Conservation (phyloP, 2,329 filamentous ascomycete genomes). For the Lecanicillium sp. region DNA sequence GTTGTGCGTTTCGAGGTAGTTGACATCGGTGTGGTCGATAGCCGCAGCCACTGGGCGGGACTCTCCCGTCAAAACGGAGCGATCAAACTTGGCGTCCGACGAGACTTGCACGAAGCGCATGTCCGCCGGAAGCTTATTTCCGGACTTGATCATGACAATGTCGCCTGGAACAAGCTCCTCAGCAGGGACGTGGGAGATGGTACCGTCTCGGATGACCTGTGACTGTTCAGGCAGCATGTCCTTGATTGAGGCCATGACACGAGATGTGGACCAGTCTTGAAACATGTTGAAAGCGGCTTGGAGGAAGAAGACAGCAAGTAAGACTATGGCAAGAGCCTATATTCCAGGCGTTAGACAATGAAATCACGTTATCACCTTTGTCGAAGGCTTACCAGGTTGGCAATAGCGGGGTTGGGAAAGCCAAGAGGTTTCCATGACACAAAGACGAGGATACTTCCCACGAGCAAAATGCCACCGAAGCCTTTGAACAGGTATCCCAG, state of each 20-base stretch:
- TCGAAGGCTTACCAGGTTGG: constrained; percentile 56
- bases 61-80: constrained; percentile 64
- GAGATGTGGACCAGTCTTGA: constrained; percentile 68
- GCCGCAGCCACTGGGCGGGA: constrained; percentile 56
- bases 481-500: constrained; percentile 70
- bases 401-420: constrained; percentile 52
- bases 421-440: constrained; percentile 71
- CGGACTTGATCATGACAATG: constrained; percentile 58
- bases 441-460: constrained; percentile 65
- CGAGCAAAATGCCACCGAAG: constrained; percentile 63
- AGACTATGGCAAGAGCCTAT: constrained; percentile 68
- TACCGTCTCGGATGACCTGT: constrained; percentile 54
- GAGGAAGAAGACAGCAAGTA: constrained; percentile 61
- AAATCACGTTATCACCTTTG: too few species aligned
- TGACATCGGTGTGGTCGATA: constrained; percentile 59
- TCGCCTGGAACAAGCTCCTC: constrained; percentile 65
- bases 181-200: constrained; percentile 39
- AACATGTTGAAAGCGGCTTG: constrained; percentile 63
- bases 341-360: too few species aligned
- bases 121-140: constrained; percentile 69
- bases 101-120: constrained; percentile 62
- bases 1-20: constrained; percentile 69
- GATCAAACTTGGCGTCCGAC: constrained; percentile 63
- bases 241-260: constrained; percentile 73
- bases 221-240: constrained; percentile 73